Evolutionary conservation across 768 basidiomycete genomes (phyloP), one percentile per base, ranked within the genome.

Genomic region (Psilocybe cyanescens): DNA sequence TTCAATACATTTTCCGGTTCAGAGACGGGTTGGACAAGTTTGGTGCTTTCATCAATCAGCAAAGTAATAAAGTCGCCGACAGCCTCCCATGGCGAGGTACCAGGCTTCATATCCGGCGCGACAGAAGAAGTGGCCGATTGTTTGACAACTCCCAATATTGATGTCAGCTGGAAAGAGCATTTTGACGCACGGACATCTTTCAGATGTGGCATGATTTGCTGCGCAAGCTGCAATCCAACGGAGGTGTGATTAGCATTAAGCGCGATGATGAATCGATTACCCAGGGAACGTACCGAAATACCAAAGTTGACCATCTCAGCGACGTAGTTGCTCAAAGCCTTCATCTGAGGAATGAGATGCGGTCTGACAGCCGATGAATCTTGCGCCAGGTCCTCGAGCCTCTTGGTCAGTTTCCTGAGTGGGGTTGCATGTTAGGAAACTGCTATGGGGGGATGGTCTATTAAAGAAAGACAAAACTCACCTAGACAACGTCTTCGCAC

Each of bases 221-320:
- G 94, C 0, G 96, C 95, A 50, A 98, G 85, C 94, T 96, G 17
- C 8, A 17, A 54, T 35, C 17, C 28, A 8, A 28, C 24, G 24
- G 24, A 24, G 24, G 24, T 24, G 24, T 24, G 24, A 24, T 24
- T 24, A 24, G 24, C 24, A 24, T 24, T 24, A 24, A 24, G 24
- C 24, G 24, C 24, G 24, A 24, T 24, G 30, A 35, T n/a, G 8
- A 24, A 14, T 16, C 41, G 4, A 19, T 6, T 28, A 53, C 39
- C 35, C 17, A 17, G 19, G 17, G 29, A 16, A 72, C 88, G 57
- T 62, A 94, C 94, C 56, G 92, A 91, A 58, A 97, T 92, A 71
- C 94, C 94, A 71, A 97, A 93, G 75, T 96, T 94, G 65, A 95
- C 89, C 8, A 95, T 83, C 62, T 92, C 92, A 1, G 89, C 86